Percentiles rank a stretch among this genome's conserved stretches.
Evolutionary conservation across 2,329 filamentous ascomycete genomes (phyloP).

Genomic region (Scopulariopsis brevicaulis): DNA sequence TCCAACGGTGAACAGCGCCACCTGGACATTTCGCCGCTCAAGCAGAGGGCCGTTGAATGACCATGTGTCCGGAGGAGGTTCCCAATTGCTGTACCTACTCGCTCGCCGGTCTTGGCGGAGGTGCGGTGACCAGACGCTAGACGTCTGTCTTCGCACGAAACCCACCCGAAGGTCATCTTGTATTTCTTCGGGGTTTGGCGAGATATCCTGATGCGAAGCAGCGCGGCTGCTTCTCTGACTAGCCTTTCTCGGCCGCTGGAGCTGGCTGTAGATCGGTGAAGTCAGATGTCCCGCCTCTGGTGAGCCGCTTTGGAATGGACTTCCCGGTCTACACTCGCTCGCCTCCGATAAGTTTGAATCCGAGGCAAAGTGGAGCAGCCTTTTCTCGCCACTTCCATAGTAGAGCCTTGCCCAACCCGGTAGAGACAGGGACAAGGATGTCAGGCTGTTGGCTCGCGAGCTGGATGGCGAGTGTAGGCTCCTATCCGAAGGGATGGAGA

Average conservation of each 20-base stretch:
- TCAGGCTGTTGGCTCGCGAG: constrained; percentile 34
- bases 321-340: constrained; percentile 33
- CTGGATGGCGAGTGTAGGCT: constrained; percentile 40
- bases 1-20: constrained; percentile 63
- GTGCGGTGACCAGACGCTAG: constrained; percentile 65
- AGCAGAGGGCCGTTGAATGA: constrained; percentile 47
- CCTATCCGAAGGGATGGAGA: constrained; percentile 37
- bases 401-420: constrained; percentile 53
- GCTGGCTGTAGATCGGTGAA: constrained; percentile 16
- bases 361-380: constrained; percentile 35
- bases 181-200: constrained; percentile 1
- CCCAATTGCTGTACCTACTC: constrained; percentile 53
- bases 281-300: constrained; percentile 37
- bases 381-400: constrained; percentile 55
- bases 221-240: background rate
- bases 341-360: constrained; percentile 33
- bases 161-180: constrained; percentile 15
- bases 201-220: background rate
- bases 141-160: constrained; percentile 33
- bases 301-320: constrained; percentile 33
- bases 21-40: constrained; percentile 61
- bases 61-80: constrained; percentile 60
- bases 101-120: constrained; percentile 51
- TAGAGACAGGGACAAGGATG: constrained; percentile 25
- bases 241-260: constrained; percentile 12